Conservation (phyloP, 306 rosid species). For the Urtica urens region DNA sequence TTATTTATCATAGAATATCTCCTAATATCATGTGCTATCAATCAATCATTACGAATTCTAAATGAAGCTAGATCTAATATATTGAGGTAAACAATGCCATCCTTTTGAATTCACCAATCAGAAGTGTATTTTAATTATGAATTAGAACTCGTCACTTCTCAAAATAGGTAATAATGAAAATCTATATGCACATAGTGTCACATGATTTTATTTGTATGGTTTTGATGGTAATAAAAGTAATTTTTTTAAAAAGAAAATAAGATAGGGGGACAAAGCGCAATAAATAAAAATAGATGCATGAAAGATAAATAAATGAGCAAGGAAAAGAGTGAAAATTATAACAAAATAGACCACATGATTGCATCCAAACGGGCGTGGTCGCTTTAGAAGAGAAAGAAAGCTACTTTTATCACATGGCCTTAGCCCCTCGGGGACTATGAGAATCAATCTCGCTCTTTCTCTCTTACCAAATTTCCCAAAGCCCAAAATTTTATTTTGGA, state of each 20-base stretch:
- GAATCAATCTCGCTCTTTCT: conserved; percentile 20
- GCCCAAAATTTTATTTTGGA: conserved; percentile 16
- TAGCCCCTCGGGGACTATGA: conserved; percentile 28
- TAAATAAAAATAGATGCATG: not conserved
- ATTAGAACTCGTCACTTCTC: too few relatives aligned
- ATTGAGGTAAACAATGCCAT: too few relatives aligned
- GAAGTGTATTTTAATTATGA: too few relatives aligned
- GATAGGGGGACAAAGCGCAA: conserved; percentile 17
- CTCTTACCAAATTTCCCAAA: conserved; percentile 15
- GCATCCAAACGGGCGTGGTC: conserved; percentile 93
- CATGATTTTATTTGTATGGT: too few relatives aligned
- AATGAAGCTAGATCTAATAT: too few relatives aligned
- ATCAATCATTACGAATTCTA: too few relatives aligned
- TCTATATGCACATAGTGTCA: not conserved
- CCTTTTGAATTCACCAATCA: too few relatives aligned
- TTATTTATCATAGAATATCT: too few relatives aligned
- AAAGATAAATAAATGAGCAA: conserved; percentile 7
- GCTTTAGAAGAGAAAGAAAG: conserved; percentile 47
- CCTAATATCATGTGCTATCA: too few relatives aligned
- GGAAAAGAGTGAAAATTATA: conserved; percentile 39
- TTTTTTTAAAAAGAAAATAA: not conserved
- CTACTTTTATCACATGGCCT: conserved; percentile 95
- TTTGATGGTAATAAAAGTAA: not conserved
- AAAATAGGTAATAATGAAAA: too few relatives aligned
- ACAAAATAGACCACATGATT: conserved; percentile 83